These are phyloP conservation scores for Rhizophagus clarus DNA, from an alignment of 192 early-diverging fungal species.

Conservation along the genomic window DNA sequence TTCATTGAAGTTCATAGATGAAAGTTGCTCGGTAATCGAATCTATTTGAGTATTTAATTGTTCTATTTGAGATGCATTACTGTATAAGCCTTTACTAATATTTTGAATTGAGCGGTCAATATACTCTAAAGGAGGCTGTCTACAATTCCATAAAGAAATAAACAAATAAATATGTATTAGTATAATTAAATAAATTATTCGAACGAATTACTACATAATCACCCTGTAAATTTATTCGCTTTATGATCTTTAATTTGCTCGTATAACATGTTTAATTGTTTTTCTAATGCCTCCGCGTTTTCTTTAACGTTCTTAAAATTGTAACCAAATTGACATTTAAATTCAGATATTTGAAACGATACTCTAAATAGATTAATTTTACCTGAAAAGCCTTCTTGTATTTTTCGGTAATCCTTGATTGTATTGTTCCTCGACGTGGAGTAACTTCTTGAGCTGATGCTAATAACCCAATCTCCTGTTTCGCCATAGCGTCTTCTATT, in stretches of 20 bases:
- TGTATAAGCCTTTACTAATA: slow-evolving; percentile 21
- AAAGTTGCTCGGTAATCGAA: not conserved
- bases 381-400: not conserved
- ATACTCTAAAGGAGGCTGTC: slow-evolving; percentile 11
- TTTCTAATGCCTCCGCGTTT: slow-evolving; percentile 6
- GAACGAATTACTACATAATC: not conserved
- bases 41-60: slow-evolving; percentile 12
- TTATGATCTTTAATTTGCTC: slow-evolving; percentile 27
- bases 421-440: not conserved
- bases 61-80: slow-evolving; percentile 6
- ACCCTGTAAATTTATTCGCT: not conserved
- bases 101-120: slow-evolving; percentile 17
- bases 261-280: slow-evolving; percentile 12
- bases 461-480: not conserved
- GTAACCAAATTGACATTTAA: not conserved
- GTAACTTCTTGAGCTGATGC: not conserved
- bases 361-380: not conserved
- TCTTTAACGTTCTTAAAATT: slow-evolving; percentile 16
- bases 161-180: too few species aligned
- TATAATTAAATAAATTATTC: not conserved
- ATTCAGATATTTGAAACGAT: not conserved
- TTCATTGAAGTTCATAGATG: not conserved
- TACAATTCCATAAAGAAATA: not conserved
- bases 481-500: not conserved
- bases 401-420: not conserved